Base-by-base conservation (phyloP, 371 early-diverging fungal species). In the Lichtheimia hyalospora region DNA sequence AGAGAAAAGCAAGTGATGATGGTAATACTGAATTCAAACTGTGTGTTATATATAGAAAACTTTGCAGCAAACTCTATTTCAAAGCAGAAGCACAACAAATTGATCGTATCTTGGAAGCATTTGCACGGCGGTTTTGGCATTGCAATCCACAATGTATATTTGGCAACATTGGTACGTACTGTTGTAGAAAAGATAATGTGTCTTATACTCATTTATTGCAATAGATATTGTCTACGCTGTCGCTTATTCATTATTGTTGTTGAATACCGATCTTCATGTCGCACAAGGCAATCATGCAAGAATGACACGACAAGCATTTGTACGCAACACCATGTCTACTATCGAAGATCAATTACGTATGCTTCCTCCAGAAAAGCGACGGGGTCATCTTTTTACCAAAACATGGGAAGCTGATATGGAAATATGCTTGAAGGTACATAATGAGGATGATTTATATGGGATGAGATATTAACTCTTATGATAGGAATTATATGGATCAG, bases 241-340 rank as follows among this genome's bases (percentile, higher is more conserved):
- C 28, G 82, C 90, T 0, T 96, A 92, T 62, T 95, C 95, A 6
- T 52, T 95, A 3, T 71, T 97, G 44, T 67, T 97, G 41, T 81
- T 97, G 3, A 96, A 96, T 72, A 97, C 97, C 0, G 97, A 97
- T 70, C 77, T 96, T 39, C 92, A 95, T 66, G 85, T 92, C 34
- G 93, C 92, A 15, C 87, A 89, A 64, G 81, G 81, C 10, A 86
- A 78, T 46, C 82, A 84, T 25, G 75, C 72, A 2, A 77, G 79
- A 39, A 88, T 88, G 86, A 81, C 85, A 1, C 68, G 79, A 16
- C 71, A 75, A 13, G 85, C 81, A 2, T 88, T 88, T 73, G 74
- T 88, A 16, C 77, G 75, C 34, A 85, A 88, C 39, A 85, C 86
- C 1, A 74, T 86, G 75, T 61, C 78, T 8, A 75, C 84, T 0